phyloP scores from a whole-genome alignment of 2,329 filamentous ascomycete genomes.

The Trichoderma polysporum region DNA sequence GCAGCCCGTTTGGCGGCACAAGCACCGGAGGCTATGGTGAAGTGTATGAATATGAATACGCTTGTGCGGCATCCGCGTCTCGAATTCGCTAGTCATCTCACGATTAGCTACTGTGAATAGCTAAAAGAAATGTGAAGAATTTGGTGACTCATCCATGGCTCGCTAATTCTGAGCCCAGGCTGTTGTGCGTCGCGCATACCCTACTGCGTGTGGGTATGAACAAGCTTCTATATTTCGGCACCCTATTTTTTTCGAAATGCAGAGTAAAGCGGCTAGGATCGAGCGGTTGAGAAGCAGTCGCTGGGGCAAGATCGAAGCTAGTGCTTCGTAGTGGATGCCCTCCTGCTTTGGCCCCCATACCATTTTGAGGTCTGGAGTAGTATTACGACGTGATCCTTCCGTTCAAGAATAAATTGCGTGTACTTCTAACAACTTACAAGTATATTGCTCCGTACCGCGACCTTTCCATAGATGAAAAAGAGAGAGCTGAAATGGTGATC shows the following conservation, averaged over 20 bases:
- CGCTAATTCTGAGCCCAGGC: not conserved
- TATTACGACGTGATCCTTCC: not conserved
- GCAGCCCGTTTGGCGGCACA: not conserved
- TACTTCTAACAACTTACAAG: not conserved
- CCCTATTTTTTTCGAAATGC: not conserved
- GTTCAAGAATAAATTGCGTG: not conserved
- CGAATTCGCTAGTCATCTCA: not conserved
- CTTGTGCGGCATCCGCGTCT: not conserved
- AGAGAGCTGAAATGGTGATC: not conserved
- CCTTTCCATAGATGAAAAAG: not conserved
- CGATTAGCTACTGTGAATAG: not conserved
- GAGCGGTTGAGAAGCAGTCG: not conserved
- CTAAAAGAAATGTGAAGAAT: not conserved
- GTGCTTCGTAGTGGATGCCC: conserved; percentile 14
- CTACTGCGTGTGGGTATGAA: not conserved
- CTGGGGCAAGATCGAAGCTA: conserved; percentile 17
- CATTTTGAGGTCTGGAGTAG: not conserved
- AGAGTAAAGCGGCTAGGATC: not conserved
- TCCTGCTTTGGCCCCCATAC: conserved; percentile 1
- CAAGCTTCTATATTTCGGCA: not conserved
- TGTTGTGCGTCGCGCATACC: not conserved
- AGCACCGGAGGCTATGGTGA: not conserved
- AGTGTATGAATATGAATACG: not conserved
- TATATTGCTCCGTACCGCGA: not conserved
- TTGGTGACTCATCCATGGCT: not conserved